Percentiles rank a stretch among this genome's conserved stretches.
Evolutionary conservation across 2,329 filamentous ascomycete genomes (phyloP).

Genomic region (Colletotrichum filicis): DNA sequence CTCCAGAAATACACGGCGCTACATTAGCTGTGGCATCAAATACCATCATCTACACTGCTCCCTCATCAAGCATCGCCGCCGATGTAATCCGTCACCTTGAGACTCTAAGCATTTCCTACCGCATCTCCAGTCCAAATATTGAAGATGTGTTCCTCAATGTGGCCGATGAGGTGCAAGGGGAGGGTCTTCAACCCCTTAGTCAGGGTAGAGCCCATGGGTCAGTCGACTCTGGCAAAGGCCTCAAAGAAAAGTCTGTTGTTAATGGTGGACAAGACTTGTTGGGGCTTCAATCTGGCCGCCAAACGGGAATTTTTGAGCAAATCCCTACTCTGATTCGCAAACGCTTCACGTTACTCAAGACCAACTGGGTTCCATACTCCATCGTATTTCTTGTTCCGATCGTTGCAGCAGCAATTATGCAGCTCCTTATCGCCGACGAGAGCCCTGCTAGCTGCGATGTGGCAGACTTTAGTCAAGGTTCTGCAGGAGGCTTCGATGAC

Average conservation of each 20-base stretch:
- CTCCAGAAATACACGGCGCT: slow-evolving; percentile 65
- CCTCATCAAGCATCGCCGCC: slow-evolving; percentile 76
- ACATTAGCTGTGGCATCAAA: slow-evolving; percentile 72
- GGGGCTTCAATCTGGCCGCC: slow-evolving; percentile 74
- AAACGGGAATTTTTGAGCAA: slow-evolving; percentile 77
- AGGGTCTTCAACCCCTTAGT: slow-evolving; percentile 6
- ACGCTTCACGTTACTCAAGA: slow-evolving; percentile 78
- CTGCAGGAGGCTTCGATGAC: slow-evolving; percentile 56
- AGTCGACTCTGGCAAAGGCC: not conserved
- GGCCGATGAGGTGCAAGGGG: slow-evolving; percentile 78
- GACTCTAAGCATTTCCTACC: slow-evolving; percentile 77
- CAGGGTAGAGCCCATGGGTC: not conserved
- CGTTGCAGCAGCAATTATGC: slow-evolving; percentile 81
- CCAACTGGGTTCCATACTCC: slow-evolving; percentile 81
- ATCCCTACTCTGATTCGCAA: slow-evolving; percentile 81
- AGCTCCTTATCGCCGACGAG: slow-evolving; percentile 75
- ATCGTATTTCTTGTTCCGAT: slow-evolving; percentile 83
- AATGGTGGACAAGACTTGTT: slow-evolving; percentile 41
- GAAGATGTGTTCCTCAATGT: slow-evolving; percentile 92
- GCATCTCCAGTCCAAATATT: slow-evolving; percentile 88
- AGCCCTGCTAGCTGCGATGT: slow-evolving; percentile 63
- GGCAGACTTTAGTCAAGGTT: slow-evolving; percentile 52
- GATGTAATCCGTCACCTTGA: slow-evolving; percentile 78
- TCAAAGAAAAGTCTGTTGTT: slow-evolving; percentile 42
- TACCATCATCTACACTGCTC: slow-evolving; percentile 78